A percentile compares a stretch with the other conserved stretches of the same genome.
Evolutionary conservation across 148 eudicot species (phyloP).

Genomic region (Vaccinium myrtillus): DNA sequence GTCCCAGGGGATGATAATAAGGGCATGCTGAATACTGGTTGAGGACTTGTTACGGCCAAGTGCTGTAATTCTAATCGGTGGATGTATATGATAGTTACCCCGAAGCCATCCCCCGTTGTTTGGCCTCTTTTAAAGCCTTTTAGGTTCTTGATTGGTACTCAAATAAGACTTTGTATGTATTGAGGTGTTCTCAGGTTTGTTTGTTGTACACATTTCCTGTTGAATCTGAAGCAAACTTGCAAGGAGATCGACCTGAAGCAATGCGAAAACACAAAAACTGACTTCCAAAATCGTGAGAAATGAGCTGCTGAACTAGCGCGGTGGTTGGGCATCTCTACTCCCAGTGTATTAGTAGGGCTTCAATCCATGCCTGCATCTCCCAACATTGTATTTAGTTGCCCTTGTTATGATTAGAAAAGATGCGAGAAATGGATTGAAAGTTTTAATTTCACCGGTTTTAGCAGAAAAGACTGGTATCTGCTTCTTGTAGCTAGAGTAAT

Average conservation of each 20-base stretch:
- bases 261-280: background rate
- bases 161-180: background rate
- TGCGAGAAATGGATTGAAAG: background rate
- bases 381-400: background rate
- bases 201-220: background rate
- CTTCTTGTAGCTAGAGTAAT: background rate
- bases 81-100: background rate
- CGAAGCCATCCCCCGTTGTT: background rate
- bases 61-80: background rate
- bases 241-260: background rate
- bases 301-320: background rate
- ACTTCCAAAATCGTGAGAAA: background rate
- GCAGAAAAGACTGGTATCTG: background rate
- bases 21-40: background rate
- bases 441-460: background rate
- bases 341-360: background rate
- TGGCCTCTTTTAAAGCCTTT: background rate
- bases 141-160: constrained; percentile 3
- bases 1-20: background rate
- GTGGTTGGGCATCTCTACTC: background rate
- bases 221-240: constrained; percentile 5
- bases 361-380: background rate
- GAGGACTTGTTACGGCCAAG: background rate
- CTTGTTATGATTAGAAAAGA: background rate
- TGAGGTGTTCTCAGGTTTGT: background rate